Evolutionary conservation across 2,329 filamentous ascomycete species (phyloP).

Genomic region (Aspergillus novofumigatus): DNA sequence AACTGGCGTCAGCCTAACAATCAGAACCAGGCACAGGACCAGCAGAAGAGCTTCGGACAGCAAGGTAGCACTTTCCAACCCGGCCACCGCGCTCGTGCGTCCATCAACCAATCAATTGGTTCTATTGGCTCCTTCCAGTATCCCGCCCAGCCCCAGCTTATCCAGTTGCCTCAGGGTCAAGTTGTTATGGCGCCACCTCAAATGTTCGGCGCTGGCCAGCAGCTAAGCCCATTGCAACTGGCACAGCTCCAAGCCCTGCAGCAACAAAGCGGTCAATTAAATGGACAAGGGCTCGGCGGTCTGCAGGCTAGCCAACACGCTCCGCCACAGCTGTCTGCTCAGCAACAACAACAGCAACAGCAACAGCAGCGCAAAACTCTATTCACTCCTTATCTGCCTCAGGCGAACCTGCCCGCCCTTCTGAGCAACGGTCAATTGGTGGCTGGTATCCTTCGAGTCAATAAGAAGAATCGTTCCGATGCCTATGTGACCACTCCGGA

Average conservation of each 20-base stretch:
- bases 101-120: conserved; percentile 80
- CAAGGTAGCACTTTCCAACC: conserved; percentile 78
- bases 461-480: conserved; percentile 99
- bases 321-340: conserved; percentile 55
- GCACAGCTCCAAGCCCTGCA: conserved; percentile 90
- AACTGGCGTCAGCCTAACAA: conserved; percentile 88
- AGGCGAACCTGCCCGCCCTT: conserved; percentile 86
- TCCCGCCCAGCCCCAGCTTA: conserved; percentile 76
- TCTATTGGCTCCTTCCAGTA: conserved; percentile 86
- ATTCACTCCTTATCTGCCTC: conserved; percentile 95
- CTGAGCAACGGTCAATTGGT: conserved; percentile 90
- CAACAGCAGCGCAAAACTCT: conserved; percentile 96
- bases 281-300: conserved; percentile 69
- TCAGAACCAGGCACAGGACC: conserved; percentile 44
- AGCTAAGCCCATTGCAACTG: conserved; percentile 81
- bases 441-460: conserved; percentile 92
- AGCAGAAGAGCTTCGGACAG: conserved; percentile 61
- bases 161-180: conserved; percentile 79
- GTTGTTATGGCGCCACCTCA: conserved; percentile 74
- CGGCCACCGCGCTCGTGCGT: conserved; percentile 80
- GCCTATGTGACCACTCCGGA: conserved; percentile 95
- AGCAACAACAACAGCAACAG: conserved; percentile 63
- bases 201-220: conserved; percentile 76
- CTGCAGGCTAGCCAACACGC: conserved; percentile 67
- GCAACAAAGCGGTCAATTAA: conserved; percentile 86